Evolutionary conservation across 202 grass and related monocot species (phyloP), one percentile per base, ranked within the genome.

Genomic region (Carex sylvatica): DNA sequence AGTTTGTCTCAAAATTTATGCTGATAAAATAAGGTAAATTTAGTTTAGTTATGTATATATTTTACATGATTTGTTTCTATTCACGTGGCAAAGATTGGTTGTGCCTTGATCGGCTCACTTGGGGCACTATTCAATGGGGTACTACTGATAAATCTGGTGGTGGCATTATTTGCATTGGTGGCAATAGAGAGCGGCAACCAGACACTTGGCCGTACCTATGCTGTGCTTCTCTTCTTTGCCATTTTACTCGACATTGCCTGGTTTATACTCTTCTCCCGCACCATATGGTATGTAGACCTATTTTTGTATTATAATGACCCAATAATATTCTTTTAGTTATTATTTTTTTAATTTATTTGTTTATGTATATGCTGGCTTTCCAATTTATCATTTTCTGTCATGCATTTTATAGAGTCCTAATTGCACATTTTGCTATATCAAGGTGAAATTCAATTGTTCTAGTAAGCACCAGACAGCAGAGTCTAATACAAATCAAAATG

Each of bases 211-310:
- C 86, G 96, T 87, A 90, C 91, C 40, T 99, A 99, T 62, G 93
- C 96, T 64, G 85, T 85, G 71, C 92, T 99, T 85, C 96, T 99
- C 74, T 95, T 95, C 86, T 91, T 89, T 5, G 89, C 93, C 67
- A 90, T 99, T 46, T 15, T 93, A 49, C 84, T 99, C 68, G 96
- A 99, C 81, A 60, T 96, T 80, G 83, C 91, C 36, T 99, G 96
- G 96, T 99, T 99, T 86, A 89, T 99, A 76, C 89, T 99, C 82
- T 99, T 99, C 89, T 99, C 89, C 81, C 74, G 79, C 88, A 83
- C 89, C 80, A 96, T 99, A 89, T 99, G 93, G 96, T 99, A 93
- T 20, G 53, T 38, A 36, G 8, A 53, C 54, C 22, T 35, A 9
- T 77, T 19, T 36, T 77, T 77, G 18, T 9, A 59, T 59, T 59